phyloP scores from a whole-genome alignment of 2,329 filamentous ascomycete species.

The Capronia americana region DNA sequence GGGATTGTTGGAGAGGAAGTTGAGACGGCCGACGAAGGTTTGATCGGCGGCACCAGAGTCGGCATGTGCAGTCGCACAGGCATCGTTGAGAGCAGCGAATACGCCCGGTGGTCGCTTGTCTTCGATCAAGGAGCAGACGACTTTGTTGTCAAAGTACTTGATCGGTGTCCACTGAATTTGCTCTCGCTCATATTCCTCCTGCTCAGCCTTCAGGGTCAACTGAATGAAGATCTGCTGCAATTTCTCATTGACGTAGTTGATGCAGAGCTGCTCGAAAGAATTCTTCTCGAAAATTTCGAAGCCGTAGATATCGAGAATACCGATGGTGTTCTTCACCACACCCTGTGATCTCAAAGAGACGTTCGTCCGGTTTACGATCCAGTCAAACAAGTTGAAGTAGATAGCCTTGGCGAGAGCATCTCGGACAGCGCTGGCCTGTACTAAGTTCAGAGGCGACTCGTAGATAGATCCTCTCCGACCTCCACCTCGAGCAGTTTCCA shows the following conservation, averaged over 20 bases:
- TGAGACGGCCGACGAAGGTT: conserved; percentile 92
- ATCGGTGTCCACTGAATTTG: conserved; percentile 99
- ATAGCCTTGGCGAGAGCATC: conserved; percentile 95
- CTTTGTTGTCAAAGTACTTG: conserved; percentile 99
- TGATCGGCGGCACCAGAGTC: conserved; percentile 93
- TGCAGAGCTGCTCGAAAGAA: conserved; percentile 97
- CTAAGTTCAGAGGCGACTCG: conserved; percentile 79
- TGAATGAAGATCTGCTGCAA: conserved; percentile 99
- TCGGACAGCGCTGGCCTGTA: conserved; percentile 83
- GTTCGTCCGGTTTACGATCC: conserved; percentile 95
- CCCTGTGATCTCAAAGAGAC: conserved; percentile 81
- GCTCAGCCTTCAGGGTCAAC: conserved; percentile 91
- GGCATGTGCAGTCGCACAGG: conserved; percentile 96
- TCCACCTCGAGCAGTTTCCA: conserved; percentile 70
- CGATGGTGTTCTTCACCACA: conserved; percentile 80
- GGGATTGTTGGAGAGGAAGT: conserved; percentile 82
- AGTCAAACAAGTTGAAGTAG: conserved; percentile 97
- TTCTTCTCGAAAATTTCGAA: conserved; percentile 99
- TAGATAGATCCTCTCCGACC: conserved; percentile 71
- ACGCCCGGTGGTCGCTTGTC: conserved; percentile 87
- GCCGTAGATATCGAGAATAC: conserved; percentile 97
- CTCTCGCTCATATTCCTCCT: conserved; percentile 94
- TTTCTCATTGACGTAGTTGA: conserved; percentile 99
- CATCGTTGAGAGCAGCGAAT: conserved; percentile 95
- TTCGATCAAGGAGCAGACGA: conserved; percentile 96